Evolutionary conservation across 1,284 basidiomycete genomes (phyloP), one percentile per base, ranked within the genome.

Genomic region (Moniliophthora roreri): DNA sequence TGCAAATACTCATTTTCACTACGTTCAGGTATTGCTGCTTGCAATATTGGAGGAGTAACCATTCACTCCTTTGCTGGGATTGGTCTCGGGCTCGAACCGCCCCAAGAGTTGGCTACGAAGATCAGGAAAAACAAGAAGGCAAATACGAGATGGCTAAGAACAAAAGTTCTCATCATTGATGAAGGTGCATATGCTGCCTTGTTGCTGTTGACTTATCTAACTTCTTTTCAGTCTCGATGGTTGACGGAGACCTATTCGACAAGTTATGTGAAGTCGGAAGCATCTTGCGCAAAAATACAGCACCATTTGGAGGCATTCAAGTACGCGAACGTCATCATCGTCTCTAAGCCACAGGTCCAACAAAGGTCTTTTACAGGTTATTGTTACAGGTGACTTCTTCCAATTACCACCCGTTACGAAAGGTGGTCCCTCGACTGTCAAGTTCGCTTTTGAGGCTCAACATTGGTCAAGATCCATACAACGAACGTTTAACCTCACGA

Each of bases 291-390:
- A 87, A 86, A 63, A 84, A 75, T 5, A 55, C 69, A 0, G 67
- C 71, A 45, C 91, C 95, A 0, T 99, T 98, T 59, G 96, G 97
- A n/a, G 96, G 95, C 1, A 95, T 99, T 32, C 94, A 96, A 78
- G 91, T 91, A 37, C 21, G 71, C 52, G 44, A 46, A 5, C 51
- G 2, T 39, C 10, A n/a, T n/a, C 9, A 23, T n/a, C 47, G 26
- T 15, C 36, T 5, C 34, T 39, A 36, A 48, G 16, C 34, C 46
- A 21, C 13, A 39, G 16, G 28, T 38, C 54, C 48, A 56, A 52
- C 34, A 53, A 54, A 58, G 13, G 60, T 21, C 28, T 28, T 42
- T 16, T 16, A 21, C 56, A 78, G 87, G 73, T 99, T 55, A 83
- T 95, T 57, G 79, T 97, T 11, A 95, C 93, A 0, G 95, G 95